phyloP scores from a whole-genome alignment of 352 stramenopile genomes.

The Phytophthora vignae region DNA sequence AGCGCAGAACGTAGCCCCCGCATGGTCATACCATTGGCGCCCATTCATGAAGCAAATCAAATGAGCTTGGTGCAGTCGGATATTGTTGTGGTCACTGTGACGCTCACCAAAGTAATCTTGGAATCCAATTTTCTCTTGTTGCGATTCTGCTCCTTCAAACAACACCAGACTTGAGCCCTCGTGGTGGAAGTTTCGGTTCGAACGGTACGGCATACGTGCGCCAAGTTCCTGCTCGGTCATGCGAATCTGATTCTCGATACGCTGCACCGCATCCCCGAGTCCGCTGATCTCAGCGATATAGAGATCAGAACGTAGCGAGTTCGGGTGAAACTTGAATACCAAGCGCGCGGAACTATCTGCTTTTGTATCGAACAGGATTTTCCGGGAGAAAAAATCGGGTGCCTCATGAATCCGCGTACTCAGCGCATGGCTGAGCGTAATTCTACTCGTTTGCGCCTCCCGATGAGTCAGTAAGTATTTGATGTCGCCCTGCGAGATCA shows the following conservation, averaged over 20 bases:
- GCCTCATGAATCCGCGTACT: conserved; percentile 65
- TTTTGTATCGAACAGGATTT: conserved; percentile 67
- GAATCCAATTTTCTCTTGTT: conserved; percentile 73
- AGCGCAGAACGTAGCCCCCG: conserved; percentile 62
- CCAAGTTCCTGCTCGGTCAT: conserved; percentile 75
- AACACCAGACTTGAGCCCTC: conserved; percentile 71
- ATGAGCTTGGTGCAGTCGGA: conserved; percentile 72
- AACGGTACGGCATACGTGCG: conserved; percentile 46
- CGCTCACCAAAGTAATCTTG: conserved; percentile 70
- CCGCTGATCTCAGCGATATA: conserved; percentile 77
- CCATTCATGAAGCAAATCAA: conserved; percentile 81
- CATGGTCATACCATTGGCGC: conserved; percentile 71
- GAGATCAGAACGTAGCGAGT: conserved; percentile 69
- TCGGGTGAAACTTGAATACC: conserved; percentile 60
- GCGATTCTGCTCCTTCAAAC: conserved; percentile 76
- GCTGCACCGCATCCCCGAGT: conserved; percentile 65
- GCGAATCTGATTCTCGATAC: conserved; percentile 71
- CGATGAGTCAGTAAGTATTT: conserved; percentile 60
- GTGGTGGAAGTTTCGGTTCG: conserved; percentile 62
- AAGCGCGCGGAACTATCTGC: conserved; percentile 42
- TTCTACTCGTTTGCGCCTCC: conserved; percentile 58
- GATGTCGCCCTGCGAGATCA: conserved; percentile 71
- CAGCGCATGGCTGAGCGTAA: conserved; percentile 79
- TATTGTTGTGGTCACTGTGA: conserved; percentile 62
- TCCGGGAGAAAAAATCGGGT: conserved; percentile 71